Base-by-base conservation (phyloP, 805 yeast genomes). In the Kuraishia hungarica region DNA sequence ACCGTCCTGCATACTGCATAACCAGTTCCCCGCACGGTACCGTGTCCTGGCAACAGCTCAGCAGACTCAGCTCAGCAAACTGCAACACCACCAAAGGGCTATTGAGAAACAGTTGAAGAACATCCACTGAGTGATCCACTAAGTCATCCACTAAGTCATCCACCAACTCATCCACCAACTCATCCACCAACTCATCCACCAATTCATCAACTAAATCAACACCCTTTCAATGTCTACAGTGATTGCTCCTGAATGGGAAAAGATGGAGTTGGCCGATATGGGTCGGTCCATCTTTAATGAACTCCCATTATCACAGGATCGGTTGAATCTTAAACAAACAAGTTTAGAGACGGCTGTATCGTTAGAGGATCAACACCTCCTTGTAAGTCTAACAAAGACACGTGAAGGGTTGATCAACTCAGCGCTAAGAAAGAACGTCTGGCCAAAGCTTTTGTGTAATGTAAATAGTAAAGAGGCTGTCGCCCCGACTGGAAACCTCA, bases 391-490 rank as follows among this genome's bases (percentile, higher is more conserved):
- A 48, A 72, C 79, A 56, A 64, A 74, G 26, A 71, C 81, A 0
- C 68, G 78, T 51, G 78, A 75, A 46, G 86, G 87, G 0, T 63
- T 81, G 19, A 62, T 83, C 6, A 68, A 62, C 58, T 68, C 69
- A 52, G 71, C 71, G 4, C 58, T 76, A 48, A 67, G 88, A 51
- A 43, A 66, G 1, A 62, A 71, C 48, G 67, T 74, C 1, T 84
- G 89, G 89, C 84, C 86, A 0, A 28, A 73, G 2, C 62, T 83
- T 17, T 60, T 82, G 52, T 73, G 73, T 0, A 13, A 35, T 35
- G n/a, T 13, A 15, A 17, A 8, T 35, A 35, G 11, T 35, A 35
- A 35, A 10, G n/a, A 35, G n/a, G 43, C 8, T 10, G 35, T 28
- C n/a, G n/a, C n/a, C n/a, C n/a, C n/a, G n/a, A n/a, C n/a, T n/a